Base-by-base conservation (phyloP, 78 protist genomes). In the Dictyostelium intermedium region DNA sequence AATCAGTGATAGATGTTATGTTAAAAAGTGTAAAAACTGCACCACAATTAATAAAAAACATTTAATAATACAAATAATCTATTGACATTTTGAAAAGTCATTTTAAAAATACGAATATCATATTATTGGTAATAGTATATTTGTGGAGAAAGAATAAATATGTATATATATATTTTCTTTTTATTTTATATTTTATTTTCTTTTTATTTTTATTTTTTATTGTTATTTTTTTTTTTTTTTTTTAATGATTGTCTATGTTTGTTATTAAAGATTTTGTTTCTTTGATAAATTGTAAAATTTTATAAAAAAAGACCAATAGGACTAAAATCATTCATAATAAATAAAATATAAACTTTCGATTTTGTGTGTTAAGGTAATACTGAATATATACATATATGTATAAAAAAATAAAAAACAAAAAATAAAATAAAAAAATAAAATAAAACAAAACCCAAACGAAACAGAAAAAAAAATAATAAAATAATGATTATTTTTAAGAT, bases 1-100 rank as follows among this genome's bases (percentile, higher is more conserved):
- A 73, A 35, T 73, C 45, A 73, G 11, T 73, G 39, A 35, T 73
- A 73, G 80, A 73, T 35, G 41, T 70, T 70, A 70, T 70, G 23
- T 70, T 70, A 70, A 70, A 70, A 70, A 70, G 78, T 70, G 78
- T 70, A 70, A 70, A 70, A 70, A 70, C 78, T 11, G 5, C 74
- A 63, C 74, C 30, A 63, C 34, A 63, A 63, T 63, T 27, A 63
- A 25, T 63, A 25, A n/a, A 63, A 63, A 63, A 63, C 34, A 63
- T 63, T 63, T 10, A 63, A 63, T 63, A 25, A 25, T 63, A 63
- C 34, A n/a, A 63, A n/a, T 25, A 63, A 63, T 63, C 74, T 63
- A 25, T 63, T 53, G 63, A 53, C 35, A 63, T 63, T 63, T 63
- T 63, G 74, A 63, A 63, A 63, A 27, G 74, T 10, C 74, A 63